Evolutionary conservation across 352 stramenopile species (phyloP).

Genomic region (Pythium guiyangense): DNA sequence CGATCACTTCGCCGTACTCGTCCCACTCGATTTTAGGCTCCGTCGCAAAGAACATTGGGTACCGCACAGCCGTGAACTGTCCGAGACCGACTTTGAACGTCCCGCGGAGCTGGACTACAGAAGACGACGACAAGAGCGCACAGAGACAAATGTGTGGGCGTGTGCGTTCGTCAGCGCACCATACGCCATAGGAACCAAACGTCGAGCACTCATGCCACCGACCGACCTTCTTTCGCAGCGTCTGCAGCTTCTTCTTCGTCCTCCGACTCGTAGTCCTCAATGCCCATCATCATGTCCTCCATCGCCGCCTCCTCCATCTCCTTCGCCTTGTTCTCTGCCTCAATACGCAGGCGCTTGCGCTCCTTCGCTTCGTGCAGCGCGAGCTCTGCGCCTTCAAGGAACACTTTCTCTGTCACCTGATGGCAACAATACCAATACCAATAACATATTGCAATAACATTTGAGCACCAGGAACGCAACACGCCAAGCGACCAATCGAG

Average conservation of each 20-base stretch:
- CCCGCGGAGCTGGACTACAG: slow-evolving; percentile 65
- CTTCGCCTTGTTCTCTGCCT: slow-evolving; percentile 86
- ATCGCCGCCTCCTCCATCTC: slow-evolving; percentile 87
- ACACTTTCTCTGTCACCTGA: slow-evolving; percentile 57
- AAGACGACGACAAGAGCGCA: slow-evolving; percentile 3
- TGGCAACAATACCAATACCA: too few relatives aligned
- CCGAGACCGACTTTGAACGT: slow-evolving; percentile 85
- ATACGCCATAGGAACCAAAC: background rate
- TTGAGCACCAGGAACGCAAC: background rate
- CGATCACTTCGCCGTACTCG: slow-evolving; percentile 87
- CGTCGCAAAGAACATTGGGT: slow-evolving; percentile 87
- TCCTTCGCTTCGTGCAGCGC: slow-evolving; percentile 85
- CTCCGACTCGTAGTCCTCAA: slow-evolving; percentile 86
- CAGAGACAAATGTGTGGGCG: too few relatives aligned
- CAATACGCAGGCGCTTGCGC: slow-evolving; percentile 68
- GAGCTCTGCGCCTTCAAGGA: slow-evolving; percentile 83
- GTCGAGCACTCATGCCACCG: background rate
- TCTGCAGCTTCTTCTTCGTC: slow-evolving; percentile 59
- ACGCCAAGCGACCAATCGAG: background rate
- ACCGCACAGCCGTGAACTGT: slow-evolving; percentile 77
- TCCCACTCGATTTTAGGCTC: slow-evolving; percentile 88
- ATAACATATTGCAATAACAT: too few relatives aligned
- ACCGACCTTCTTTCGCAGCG: slow-evolving; percentile 51
- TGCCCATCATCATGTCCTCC: slow-evolving; percentile 91
- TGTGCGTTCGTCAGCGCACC: background rate